Evolutionary conservation across 2,329 filamentous ascomycete species (phyloP), one percentile per base, ranked within the genome.

Genomic region (Verticillium longisporum): DNA sequence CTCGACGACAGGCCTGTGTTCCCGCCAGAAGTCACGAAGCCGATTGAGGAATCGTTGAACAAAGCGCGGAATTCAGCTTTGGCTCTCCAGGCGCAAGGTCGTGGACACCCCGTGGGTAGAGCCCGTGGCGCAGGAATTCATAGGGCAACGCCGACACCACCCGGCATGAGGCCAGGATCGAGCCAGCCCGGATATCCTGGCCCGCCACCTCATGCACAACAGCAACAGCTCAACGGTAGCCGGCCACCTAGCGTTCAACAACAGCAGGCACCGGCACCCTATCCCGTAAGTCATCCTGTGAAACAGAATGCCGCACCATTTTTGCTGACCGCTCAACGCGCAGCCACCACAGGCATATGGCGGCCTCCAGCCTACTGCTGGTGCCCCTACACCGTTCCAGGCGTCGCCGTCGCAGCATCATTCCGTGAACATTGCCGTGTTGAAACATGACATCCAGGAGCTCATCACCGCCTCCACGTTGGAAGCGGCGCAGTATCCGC

Each of bases 1-100:
- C 86, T 96, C 72, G 94, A 97, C 69, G 88, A 88, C n/a, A 86
- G 91, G 64, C 93, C 95, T 7, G 94, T 99, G 58, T 99, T 99
- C 71, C 86, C 92, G 33, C 83, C 87, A 45, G 92, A 98, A 61
- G 86, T 93, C 62, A 96, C 94, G 54, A 86, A 90, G 59, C 91
- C 91, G 54, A 98, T 99, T 67, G 95, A 99, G 74, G 96, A 92
- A 74, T 93, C 94, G 58, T 81, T 99, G 62, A 91, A 95, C 74
- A 97, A 95, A 74, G 92, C 90, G 14, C 77, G 81, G 64, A 84
- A 83, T 5, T 84, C 82, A 31, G 83, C 84, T 37, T 77, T 88
- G 62, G 64, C 64, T 32, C 62, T 65, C 33, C 86, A 88, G 65
- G 79, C 78, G 38, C 80, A 85, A 64, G 55, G 58, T 31, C 60